Percentiles rank a stretch among this genome's conserved stretches.
Conservation (phyloP, 371 early-diverging fungal species). For the Gilbertella persicaria region DNA sequence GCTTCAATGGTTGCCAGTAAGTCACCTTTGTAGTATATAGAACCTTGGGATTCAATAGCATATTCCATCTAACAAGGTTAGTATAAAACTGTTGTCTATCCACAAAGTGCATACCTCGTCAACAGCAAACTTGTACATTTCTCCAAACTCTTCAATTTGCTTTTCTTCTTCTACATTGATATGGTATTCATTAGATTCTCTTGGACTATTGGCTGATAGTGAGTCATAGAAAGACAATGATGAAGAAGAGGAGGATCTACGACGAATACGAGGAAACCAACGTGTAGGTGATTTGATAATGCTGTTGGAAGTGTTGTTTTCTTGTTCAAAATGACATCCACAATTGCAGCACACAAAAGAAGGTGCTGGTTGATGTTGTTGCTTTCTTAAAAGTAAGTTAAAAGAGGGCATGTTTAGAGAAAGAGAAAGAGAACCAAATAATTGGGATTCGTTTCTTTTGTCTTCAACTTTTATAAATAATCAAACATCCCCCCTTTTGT, state of each 20-base stretch:
- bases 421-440: constrained; percentile 6
- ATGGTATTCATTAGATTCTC: not conserved
- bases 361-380: constrained; percentile 1
- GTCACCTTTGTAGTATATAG: constrained; percentile 28
- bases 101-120: constrained; percentile 23
- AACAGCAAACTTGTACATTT: constrained; percentile 12
- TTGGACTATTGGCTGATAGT: constrained; percentile 1
- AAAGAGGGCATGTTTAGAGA: constrained; percentile 11
- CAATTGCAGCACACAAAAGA: constrained; percentile 9
- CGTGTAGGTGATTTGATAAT: constrained; percentile 14
- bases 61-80: constrained; percentile 19
- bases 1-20: constrained; percentile 19
- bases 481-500: no score
- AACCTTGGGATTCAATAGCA: constrained; percentile 28
- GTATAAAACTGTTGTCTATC: no score
- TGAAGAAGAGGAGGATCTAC: constrained; percentile 20
- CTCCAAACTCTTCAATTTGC: constrained; percentile 16
- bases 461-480: no score
- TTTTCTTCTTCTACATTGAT: constrained; percentile 10
- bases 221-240: not conserved
- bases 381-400: constrained; percentile 10
- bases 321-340: constrained; percentile 16
- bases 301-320: not conserved
- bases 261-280: constrained; percentile 32
- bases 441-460: no score